phyloP scores from a whole-genome alignment of 129 eudicot species.

The Ambrosia trifida region DNA sequence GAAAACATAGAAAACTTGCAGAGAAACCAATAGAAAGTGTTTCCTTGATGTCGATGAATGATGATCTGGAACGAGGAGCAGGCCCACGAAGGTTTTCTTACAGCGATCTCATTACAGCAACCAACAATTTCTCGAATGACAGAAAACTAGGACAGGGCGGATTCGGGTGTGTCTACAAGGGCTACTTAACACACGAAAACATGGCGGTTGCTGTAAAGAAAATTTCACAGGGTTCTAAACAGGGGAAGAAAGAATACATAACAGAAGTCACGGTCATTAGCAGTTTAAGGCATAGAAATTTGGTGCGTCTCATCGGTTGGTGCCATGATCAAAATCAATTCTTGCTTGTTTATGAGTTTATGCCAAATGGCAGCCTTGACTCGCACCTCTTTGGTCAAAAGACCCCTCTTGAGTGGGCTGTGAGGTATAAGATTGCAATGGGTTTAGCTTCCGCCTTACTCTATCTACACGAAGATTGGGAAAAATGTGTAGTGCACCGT shows the following conservation, averaged over 20 bases:
- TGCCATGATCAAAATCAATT: slow-evolving; percentile 58
- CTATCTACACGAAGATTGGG: slow-evolving; percentile 68
- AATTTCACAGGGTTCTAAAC: slow-evolving; percentile 55
- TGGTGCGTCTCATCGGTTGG: slow-evolving; percentile 72
- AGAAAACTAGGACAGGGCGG: slow-evolving; percentile 59
- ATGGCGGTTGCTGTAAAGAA: slow-evolving; percentile 56
- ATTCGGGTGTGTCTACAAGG: slow-evolving; percentile 61
- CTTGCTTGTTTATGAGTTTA: slow-evolving; percentile 61
- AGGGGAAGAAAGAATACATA: slow-evolving; percentile 62
- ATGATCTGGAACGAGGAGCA: slow-evolving; percentile 48
- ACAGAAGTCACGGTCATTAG: slow-evolving; percentile 61
- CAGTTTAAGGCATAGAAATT: slow-evolving; percentile 54
- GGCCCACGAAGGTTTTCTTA: slow-evolving; percentile 57
- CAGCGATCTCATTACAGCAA: slow-evolving; percentile 42
- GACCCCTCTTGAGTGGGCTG: slow-evolving; percentile 43
- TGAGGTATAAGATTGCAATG: slow-evolving; percentile 49
- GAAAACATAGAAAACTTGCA: slow-evolving; percentile 12
- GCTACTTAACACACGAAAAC: slow-evolving; percentile 36
- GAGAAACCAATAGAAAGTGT: slow-evolving; percentile 14
- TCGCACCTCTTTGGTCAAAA: slow-evolving; percentile 48
- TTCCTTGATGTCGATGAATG: slow-evolving; percentile 37
- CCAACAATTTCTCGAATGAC: slow-evolving; percentile 45
- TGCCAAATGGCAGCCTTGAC: slow-evolving; percentile 70
- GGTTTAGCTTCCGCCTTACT: slow-evolving; percentile 62
- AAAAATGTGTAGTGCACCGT: slow-evolving; percentile 65